phyloP scores from a whole-genome alignment of 108 stramenopile species.

The Skeletonema tropicum region DNA sequence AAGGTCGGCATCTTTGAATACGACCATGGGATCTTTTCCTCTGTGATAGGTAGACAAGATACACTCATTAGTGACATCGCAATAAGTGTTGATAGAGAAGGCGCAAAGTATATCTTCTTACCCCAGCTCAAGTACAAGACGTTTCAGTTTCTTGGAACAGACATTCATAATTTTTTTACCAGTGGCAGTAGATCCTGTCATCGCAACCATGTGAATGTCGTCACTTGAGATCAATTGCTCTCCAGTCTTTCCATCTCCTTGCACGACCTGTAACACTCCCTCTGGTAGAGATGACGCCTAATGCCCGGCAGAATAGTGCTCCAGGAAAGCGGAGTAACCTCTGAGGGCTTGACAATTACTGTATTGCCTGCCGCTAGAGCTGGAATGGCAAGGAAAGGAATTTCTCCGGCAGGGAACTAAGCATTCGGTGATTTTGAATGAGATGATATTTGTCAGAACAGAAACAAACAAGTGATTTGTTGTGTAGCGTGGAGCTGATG shows the following conservation, averaged over 20 bases:
- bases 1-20: constrained; percentile 88
- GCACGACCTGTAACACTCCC: constrained; percentile 77
- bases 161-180: constrained; percentile 72
- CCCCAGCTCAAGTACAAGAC: constrained; percentile 88
- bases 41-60: not conserved
- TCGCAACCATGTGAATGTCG: constrained; percentile 77
- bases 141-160: constrained; percentile 73
- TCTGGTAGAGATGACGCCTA: constrained; percentile 70
- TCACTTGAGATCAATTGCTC: constrained; percentile 65
- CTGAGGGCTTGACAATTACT: constrained; percentile 90
- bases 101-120: not conserved
- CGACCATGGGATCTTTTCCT: constrained; percentile 94
- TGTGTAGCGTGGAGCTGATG: not conserved
- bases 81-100: not conserved
- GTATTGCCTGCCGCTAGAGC: constrained; percentile 92
- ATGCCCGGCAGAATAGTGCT: constrained; percentile 40
- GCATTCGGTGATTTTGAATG: not conserved
- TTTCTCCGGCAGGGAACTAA: constrained; percentile 86
- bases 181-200: constrained; percentile 90
- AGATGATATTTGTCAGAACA: not conserved
- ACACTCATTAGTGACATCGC: not conserved
- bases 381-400: constrained; percentile 84
- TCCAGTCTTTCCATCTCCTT: constrained; percentile 90
- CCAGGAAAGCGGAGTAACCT: constrained; percentile 79
- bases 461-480: constrained; percentile 5